Evolutionary conservation across 2,329 filamentous ascomycete genomes (phyloP).

Genomic region (Lachnellula subtilissima): DNA sequence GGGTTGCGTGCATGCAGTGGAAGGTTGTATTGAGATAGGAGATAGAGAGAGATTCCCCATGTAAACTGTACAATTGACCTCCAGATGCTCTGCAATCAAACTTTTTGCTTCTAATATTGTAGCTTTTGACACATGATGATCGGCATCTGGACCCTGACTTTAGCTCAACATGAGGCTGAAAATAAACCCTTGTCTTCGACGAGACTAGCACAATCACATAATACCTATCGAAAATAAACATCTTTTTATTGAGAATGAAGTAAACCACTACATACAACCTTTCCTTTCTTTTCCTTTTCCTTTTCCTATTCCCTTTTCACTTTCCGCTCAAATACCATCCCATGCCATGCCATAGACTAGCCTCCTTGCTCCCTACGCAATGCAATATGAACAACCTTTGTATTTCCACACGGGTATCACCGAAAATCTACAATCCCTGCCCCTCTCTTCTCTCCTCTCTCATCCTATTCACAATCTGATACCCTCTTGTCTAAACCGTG

Average conservation of each 20-base stretch:
- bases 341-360: not conserved
- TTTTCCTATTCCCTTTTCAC: too few species aligned
- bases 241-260: not conserved
- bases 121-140: not conserved
- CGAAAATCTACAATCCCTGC: not conserved
- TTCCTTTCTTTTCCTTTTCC: too few species aligned
- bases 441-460: not conserved
- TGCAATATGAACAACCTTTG: not conserved
- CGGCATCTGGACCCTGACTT: not conserved
- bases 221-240: too few species aligned
- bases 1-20: not conserved
- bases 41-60: conserved; percentile 9
- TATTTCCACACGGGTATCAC: not conserved
- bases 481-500: too few species aligned
- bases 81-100: conserved; percentile 7
- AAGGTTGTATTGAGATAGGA: conserved; percentile 6
- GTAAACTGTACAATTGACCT: conserved; percentile 11
- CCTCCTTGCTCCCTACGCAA: not conserved
- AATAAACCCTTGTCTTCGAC: not conserved
- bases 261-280: not conserved
- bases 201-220: too few species aligned
- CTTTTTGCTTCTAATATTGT: not conserved
- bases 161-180: not conserved
- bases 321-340: not conserved
- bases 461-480: not conserved